Conservation (phyloP, 164 flowering plant species). For the Vitis rotundifolia region DNA sequence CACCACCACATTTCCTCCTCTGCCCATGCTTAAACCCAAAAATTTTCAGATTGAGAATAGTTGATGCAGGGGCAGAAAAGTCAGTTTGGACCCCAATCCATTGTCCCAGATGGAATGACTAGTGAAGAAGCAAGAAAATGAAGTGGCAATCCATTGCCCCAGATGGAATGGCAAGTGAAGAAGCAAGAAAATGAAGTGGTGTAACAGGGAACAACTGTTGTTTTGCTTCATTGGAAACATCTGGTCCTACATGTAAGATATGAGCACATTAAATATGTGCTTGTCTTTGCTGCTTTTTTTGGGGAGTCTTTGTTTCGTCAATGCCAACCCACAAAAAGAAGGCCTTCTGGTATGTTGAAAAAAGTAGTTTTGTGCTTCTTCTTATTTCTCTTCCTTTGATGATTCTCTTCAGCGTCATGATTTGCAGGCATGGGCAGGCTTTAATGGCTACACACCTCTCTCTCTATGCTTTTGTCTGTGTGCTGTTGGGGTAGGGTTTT, state of each 20-base stretch:
- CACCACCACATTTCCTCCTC: too few species aligned
- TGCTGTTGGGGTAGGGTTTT: not conserved
- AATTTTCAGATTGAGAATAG: too few species aligned
- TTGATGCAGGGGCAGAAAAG: too few species aligned
- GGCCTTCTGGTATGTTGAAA: not conserved
- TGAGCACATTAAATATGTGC: not conserved
- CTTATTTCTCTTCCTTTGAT: not conserved
- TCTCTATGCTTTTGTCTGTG: not conserved
- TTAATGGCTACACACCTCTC: conserved; percentile 4
- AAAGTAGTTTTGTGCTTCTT: conserved; percentile 9
- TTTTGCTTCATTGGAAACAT: conserved; percentile 10
- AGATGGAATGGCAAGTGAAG: too few species aligned
- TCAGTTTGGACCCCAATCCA: too few species aligned
- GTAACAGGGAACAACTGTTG: not conserved
- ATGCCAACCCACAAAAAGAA: not conserved
- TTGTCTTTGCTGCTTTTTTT: conserved; percentile 9
- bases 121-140: too few species aligned
- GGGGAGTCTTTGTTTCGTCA: conserved; percentile 3
- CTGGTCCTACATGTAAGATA: conserved; percentile 11
- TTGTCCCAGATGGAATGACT: too few species aligned
- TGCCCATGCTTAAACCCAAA: too few species aligned
- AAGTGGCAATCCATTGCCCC: too few species aligned
- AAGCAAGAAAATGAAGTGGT: too few species aligned
- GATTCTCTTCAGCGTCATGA: conserved; percentile 4
- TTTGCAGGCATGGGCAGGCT: conserved; percentile 10